Evolutionary conservation across 2,329 filamentous ascomycete genomes (phyloP), one percentile per base, ranked within the genome.

Genomic region (Sporothrix schenckii): DNA sequence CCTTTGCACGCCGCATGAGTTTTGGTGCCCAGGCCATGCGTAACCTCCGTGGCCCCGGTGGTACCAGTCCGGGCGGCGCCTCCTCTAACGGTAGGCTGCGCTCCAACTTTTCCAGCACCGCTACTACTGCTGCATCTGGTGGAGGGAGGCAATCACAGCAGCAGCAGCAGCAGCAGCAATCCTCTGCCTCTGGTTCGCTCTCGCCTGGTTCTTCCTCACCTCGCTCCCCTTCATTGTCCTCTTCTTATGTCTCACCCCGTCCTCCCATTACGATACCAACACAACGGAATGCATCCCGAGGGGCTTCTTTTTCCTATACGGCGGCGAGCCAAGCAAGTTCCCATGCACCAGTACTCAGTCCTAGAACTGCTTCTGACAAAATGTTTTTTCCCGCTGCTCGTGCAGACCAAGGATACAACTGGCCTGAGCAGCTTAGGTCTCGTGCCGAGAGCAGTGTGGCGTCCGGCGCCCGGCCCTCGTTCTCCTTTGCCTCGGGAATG

Each of bases 341-440:
- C 76, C 52, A 54, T 58, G 39, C 66, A 58, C 58, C 58, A 63
- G 58, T 63, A 5, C 58, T 63, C 52, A 77, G 80, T 80, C 79
- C 83, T 75, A 83, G 82, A 89, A 82, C 84, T 80, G 80, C 83
- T 86, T 89, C 89, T 91, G 87, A 91, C 89, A 83, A 82, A 81
- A 82, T 81, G 74, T 77, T 54, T 66, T 49, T 65, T 9, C 58
- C 79, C 83, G 81, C 81, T 77, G 80, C 81, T 83, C 87, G 85
- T 81, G 82, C 88, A 94, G 91, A 92, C 86, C 93, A 95, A 86
- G 92, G 92, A 80, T 97, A 96, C 87, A 97, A 97, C 83, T 97
- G 94, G 91, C 92, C 93, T 79, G 94, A 97, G 84, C 94, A 97
- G 84, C 89, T 97, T 85, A 92, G 93, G 81, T 91, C 90, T 77